phyloP scores from a whole-genome alignment of 306 rosid species.

The Pyrus betulifolia region DNA sequence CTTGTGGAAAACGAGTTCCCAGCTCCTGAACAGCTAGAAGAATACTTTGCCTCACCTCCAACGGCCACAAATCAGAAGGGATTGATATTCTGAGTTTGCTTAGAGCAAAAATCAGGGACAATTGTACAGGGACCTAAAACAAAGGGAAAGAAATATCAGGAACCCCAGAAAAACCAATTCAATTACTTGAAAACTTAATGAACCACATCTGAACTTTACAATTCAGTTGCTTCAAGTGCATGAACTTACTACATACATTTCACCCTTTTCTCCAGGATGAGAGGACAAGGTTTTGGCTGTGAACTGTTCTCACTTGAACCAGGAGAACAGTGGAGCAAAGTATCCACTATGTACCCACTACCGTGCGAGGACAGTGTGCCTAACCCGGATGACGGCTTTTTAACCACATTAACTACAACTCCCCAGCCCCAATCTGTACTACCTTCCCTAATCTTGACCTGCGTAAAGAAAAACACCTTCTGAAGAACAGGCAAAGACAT shows the following conservation, averaged over 20 bases:
- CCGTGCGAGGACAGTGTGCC: slow-evolving; percentile 29
- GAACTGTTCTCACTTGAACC: slow-evolving; percentile 65
- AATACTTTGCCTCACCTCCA: slow-evolving; percentile 94
- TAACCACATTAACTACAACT: slow-evolving; percentile 88
- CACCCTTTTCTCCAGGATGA: slow-evolving; percentile 92
- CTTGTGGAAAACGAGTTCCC: slow-evolving; percentile 79
- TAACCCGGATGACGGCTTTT: slow-evolving; percentile 55
- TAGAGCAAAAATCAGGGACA: slow-evolving; percentile 68
- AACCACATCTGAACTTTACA: background rate
- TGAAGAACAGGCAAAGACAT: background rate
- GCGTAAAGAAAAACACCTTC: slow-evolving; percentile 3
- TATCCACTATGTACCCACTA: slow-evolving; percentile 86
- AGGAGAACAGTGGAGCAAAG: slow-evolving; percentile 86
- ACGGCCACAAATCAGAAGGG: slow-evolving; percentile 90
- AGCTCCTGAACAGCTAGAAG: slow-evolving; percentile 90
- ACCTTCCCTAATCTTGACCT: slow-evolving; percentile 93
- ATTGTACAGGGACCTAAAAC: slow-evolving; percentile 87
- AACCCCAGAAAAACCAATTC: slow-evolving; percentile 2
- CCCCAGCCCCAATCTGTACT: slow-evolving; percentile 99
- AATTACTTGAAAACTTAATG: background rate
- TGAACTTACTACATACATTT: slow-evolving; percentile 95
- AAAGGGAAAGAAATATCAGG: slow-evolving; percentile 15
- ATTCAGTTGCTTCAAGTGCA: background rate
- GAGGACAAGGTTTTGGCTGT: slow-evolving; percentile 91
- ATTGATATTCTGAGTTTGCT: slow-evolving; percentile 75